These are phyloP conservation scores for Globisporangium echinulatum DNA, from an alignment of 352 stramenopile species.

Conservation along the genomic window DNA sequence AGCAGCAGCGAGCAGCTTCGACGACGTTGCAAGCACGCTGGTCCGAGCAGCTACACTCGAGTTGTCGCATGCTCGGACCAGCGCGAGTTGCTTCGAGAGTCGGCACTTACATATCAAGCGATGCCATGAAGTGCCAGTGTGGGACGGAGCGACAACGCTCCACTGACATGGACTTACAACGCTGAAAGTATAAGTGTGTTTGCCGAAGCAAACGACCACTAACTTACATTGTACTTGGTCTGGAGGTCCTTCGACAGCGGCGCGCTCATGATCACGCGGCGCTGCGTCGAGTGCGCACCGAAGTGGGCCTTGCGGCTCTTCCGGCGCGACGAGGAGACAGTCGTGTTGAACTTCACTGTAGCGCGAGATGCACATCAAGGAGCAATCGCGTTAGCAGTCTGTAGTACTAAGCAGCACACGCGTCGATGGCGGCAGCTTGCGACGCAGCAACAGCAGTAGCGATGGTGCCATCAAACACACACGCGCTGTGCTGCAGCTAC, in stretches of 20 bases:
- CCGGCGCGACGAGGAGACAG: constrained; percentile 92
- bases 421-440: too few species aligned
- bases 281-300: constrained; percentile 93
- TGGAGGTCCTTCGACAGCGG: constrained; percentile 98
- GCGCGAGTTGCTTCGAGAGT: constrained; percentile 4
- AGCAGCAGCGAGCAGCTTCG: constrained; percentile 4
- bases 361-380: not conserved
- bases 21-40: not conserved
- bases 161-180: constrained; percentile 87
- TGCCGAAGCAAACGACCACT: constrained; percentile 27
- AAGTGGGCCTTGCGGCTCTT: constrained; percentile 99
- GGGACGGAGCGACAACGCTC: constrained; percentile 3
- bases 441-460: not conserved
- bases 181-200: constrained; percentile 76
- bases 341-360: constrained; percentile 93
- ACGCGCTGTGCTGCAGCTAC: not conserved
- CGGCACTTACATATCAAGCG: constrained; percentile 79
- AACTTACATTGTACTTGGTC: constrained; percentile 98
- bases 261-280: constrained; percentile 96
- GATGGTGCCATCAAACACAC: too few species aligned
- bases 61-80: too few species aligned
- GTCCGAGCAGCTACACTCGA: too few species aligned
- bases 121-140: constrained; percentile 88
- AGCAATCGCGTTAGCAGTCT: not conserved
- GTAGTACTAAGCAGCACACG: not conserved